These are phyloP conservation scores for Penicillium pancosmium DNA, from an alignment of 495 filamentous ascomycete genomes.

Conservation along the genomic window DNA sequence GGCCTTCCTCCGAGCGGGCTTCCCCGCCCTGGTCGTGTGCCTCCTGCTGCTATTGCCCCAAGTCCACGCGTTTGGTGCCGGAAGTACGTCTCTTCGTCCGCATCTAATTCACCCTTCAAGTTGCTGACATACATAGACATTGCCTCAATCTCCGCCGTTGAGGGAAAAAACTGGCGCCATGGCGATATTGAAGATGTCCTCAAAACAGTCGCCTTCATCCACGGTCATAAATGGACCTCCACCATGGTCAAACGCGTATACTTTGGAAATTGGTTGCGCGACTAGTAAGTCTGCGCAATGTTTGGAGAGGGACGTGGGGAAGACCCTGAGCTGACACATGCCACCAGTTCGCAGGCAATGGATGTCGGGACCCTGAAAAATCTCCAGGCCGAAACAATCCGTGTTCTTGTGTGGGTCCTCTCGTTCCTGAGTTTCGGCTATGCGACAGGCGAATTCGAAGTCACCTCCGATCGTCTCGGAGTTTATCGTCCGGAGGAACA, in stretches of 20 bases:
- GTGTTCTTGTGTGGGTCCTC: slow-evolving; percentile 87
- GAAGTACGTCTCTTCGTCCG: slow-evolving; percentile 51
- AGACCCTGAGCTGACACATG: slow-evolving; percentile 14
- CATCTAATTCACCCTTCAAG: neutral
- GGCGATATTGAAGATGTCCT: slow-evolving; percentile 96
- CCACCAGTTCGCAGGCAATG: slow-evolving; percentile 76
- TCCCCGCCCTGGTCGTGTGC: slow-evolving; percentile 48
- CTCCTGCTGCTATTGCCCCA: slow-evolving; percentile 60
- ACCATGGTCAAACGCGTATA: slow-evolving; percentile 89
- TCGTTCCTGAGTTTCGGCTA: slow-evolving; percentile 94
- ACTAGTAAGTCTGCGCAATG: slow-evolving; percentile 39
- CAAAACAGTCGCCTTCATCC: slow-evolving; percentile 82
- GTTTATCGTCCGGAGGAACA: slow-evolving; percentile 96
- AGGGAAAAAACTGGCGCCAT: slow-evolving; percentile 96
- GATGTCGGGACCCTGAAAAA: slow-evolving; percentile 90
- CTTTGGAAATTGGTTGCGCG: slow-evolving; percentile 69
- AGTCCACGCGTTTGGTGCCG: slow-evolving; percentile 82
- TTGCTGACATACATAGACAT: slow-evolving; percentile 57
- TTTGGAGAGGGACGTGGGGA: neutral
- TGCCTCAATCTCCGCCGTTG: slow-evolving; percentile 87
- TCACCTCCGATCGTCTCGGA: slow-evolving; percentile 87
- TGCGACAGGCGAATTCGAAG: slow-evolving; percentile 96
- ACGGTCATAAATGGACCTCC: slow-evolving; percentile 92
- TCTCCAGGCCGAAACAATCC: slow-evolving; percentile 86
- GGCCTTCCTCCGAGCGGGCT: slow-evolving; percentile 35